Conservation (phyloP, 2,329 filamentous ascomycete species). For the Scopulariopsis brevicaulis region DNA sequence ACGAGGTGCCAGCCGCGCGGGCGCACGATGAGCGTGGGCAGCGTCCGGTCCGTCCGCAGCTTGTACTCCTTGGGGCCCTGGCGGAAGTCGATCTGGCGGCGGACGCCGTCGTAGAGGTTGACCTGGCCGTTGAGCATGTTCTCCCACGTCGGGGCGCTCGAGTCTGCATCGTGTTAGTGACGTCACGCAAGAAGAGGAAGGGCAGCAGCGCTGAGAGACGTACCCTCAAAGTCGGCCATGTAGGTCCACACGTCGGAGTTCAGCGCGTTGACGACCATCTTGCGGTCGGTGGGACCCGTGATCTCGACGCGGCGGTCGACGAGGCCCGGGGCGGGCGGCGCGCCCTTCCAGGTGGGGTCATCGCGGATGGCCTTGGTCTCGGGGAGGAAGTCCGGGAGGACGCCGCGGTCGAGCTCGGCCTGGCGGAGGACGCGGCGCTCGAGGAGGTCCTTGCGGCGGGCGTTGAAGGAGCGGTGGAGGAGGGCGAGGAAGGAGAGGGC, state of each 20-base stretch:
- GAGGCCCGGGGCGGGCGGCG: conserved; percentile 80
- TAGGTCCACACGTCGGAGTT: conserved; percentile 97
- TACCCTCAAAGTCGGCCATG: conserved; percentile 98
- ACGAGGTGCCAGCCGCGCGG: conserved; percentile 96
- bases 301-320: conserved; percentile 94
- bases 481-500: conserved; percentile 87
- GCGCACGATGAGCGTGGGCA: conserved; percentile 85
- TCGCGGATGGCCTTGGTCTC: conserved; percentile 95
- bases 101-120: conserved; percentile 93
- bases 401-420: conserved; percentile 83
- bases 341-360: conserved; percentile 86
- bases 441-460: conserved; percentile 75
- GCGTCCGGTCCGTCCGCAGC: conserved; percentile 76
- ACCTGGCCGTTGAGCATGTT: conserved; percentile 99
- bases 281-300: conserved; percentile 91
- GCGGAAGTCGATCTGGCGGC: conserved; percentile 92
- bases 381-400: conserved; percentile 84
- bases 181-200: neutral
- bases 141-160: conserved; percentile 92
- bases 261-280: conserved; percentile 97
- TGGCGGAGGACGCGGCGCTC: conserved; percentile 80
- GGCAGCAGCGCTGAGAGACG: conserved; percentile 13
- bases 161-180: conserved; percentile 46
- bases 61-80: conserved; percentile 94
- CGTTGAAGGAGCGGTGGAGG: conserved; percentile 90